Percentiles rank a stretch among this genome's conserved stretches.
Conservation (phyloP, 495 filamentous ascomycete genomes). For the Hypoxylon fuscum region DNA sequence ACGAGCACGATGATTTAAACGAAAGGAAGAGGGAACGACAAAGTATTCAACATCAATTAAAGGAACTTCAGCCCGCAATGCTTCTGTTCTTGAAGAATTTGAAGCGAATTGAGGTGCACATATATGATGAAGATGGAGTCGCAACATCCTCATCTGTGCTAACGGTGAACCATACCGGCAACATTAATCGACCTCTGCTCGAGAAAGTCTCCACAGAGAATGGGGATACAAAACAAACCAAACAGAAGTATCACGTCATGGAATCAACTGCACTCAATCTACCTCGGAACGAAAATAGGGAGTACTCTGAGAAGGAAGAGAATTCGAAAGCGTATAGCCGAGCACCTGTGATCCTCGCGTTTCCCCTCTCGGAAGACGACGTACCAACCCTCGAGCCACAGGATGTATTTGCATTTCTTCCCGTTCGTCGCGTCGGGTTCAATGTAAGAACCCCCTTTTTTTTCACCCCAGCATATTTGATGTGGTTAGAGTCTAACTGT, state of each 20-base stretch:
- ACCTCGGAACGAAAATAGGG: conserved; percentile 45
- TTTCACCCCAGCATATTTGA: background rate
- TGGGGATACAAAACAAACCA: conserved; percentile 5
- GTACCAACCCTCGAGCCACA: conserved; percentile 41
- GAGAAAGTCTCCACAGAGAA: conserved; percentile 1
- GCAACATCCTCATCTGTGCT: conserved; percentile 12
- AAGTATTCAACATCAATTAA: conserved; percentile 43
- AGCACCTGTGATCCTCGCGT: conserved; percentile 51
- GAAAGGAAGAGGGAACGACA: conserved; percentile 23
- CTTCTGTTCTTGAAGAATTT: conserved; percentile 53
- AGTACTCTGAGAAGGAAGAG: conserved; percentile 33
- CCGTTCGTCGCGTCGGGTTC: conserved; percentile 47
- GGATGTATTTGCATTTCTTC: conserved; percentile 52
- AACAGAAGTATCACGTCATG: conserved; percentile 37
- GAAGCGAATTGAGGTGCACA: conserved; percentile 39
- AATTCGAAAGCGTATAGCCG: conserved; percentile 25
- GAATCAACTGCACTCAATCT: conserved; percentile 30
- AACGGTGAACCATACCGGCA: conserved; percentile 2
- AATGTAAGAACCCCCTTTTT: conserved; percentile 34
- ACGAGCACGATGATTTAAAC: conserved; percentile 29
- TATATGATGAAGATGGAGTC: conserved; percentile 36
- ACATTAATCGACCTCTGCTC: conserved; percentile 7
- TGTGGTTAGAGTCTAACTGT: background rate
- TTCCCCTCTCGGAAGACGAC: conserved; percentile 44
- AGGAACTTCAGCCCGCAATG: conserved; percentile 45